phyloP scores from a whole-genome alignment of 2,329 filamentous ascomycete species.

The Scorias spongiosa region DNA sequence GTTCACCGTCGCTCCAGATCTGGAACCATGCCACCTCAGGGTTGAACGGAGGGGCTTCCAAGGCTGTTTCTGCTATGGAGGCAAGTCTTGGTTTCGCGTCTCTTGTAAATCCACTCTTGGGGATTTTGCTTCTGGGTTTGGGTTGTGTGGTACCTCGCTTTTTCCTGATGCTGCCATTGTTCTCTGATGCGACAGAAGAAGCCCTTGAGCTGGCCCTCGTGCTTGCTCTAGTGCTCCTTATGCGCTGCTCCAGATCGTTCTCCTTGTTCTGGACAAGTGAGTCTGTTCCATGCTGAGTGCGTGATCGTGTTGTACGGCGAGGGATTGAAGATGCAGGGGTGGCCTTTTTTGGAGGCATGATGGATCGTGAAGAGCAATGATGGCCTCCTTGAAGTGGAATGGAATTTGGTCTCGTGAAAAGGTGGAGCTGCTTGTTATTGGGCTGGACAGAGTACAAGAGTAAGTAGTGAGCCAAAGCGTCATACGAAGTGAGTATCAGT shows the following conservation, averaged over 20 bases:
- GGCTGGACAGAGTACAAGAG: too few species aligned
- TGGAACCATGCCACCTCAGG: background rate
- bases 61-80: background rate
- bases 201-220: background rate
- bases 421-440: too few species aligned
- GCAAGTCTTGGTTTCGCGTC: background rate
- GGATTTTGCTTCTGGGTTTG: background rate
- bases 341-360: background rate
- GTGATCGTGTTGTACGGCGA: background rate
- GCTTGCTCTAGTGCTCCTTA: background rate
- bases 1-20: background rate
- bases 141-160: background rate
- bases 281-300: background rate
- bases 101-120: background rate
- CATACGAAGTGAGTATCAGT: too few species aligned
- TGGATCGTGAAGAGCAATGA: background rate
- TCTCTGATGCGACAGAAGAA: background rate
- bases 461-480: too few species aligned
- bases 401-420: too few species aligned
- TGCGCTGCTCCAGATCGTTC: background rate
- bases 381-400: too few species aligned
- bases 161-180: background rate
- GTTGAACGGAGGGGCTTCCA: background rate
- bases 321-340: background rate
- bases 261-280: background rate